Base-by-base conservation (phyloP, 805 yeast species). In the Zygosaccharomyces lentus region DNA sequence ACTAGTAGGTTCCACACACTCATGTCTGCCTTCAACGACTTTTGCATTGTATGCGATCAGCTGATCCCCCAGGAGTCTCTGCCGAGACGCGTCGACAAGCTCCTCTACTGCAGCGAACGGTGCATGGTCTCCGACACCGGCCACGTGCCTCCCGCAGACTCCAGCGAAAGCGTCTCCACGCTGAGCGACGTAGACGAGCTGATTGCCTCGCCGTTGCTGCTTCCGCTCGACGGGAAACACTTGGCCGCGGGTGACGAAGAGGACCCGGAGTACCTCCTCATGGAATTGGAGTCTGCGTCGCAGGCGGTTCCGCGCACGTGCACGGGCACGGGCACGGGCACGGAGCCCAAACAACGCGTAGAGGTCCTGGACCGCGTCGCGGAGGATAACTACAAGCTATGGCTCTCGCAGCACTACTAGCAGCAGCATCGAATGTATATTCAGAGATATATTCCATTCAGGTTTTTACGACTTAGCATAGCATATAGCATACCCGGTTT, bases 31-130 rank as follows among this genome's bases (percentile, higher is more conserved):
- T 64, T 69, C 51, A 75, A 73, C 57, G 82, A 78, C 59, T 78
- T 66, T 63, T 78, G 84, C 67, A 69, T 76, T 39, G 80, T 75
- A 47, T 78, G 84, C 63, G 82, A 78, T 40, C 57, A 58, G 38
- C 43, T 62, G 47, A 61, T 62, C 37, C 53, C 48, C 10, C 46
- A 45, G 19, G 42, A 44, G 25, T 37, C 48, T n/a, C 47, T 45
- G 16, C 38, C 40, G 16, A 37, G 45, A 12, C 35, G 37, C 27
- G 34, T 37, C 10, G 52, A 49, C 17, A 40, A 47, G 24, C 41
- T 42, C 13, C 47, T 62, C 31, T 62, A 62, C 45, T 62, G 66
- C 46, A 59, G 64, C 3, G 51, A 50, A 6, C 41, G 41, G n/a
- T 62, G 66, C 47, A 38, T 38, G 41, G 34, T 27, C 9, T 16